A percentile compares a stretch with the other conserved stretches of the same genome.
These are phyloP conservation scores for Petunia axillaris DNA, from an alignment of 257 asterid genomes.

Conservation along the genomic window DNA sequence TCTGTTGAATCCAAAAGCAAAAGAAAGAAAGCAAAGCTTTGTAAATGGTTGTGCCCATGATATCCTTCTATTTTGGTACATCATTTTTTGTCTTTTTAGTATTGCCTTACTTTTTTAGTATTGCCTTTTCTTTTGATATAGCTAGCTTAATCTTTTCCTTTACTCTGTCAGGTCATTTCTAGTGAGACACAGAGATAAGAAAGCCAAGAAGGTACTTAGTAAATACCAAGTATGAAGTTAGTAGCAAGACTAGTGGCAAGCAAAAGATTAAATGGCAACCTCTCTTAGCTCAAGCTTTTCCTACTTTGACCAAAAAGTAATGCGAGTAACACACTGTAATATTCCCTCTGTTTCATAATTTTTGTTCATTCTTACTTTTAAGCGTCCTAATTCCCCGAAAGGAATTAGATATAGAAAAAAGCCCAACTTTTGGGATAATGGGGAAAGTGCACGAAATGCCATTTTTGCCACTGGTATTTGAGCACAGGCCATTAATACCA, in stretches of 20 bases:
- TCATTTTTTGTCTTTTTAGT: not conserved
- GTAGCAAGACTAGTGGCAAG: not conserved
- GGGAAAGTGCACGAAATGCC: too few relatives aligned
- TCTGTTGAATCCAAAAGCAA: slow-evolving; percentile 16
- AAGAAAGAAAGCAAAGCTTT: not conserved
- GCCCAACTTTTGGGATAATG: too few relatives aligned
- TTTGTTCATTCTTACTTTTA: not conserved
- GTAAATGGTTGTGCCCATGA: slow-evolving; percentile 23
- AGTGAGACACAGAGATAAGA: slow-evolving; percentile 9
- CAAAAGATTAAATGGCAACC: not conserved
- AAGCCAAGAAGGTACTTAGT: not conserved
- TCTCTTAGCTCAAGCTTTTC: not conserved
- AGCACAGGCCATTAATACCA: too few relatives aligned
- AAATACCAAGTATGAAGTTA: too few relatives aligned
- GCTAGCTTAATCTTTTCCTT: not conserved
- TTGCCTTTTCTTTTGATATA: too few relatives aligned
- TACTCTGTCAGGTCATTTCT: not conserved
- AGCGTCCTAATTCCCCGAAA: not conserved
- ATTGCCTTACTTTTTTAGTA: not conserved
- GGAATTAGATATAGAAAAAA: too few relatives aligned
- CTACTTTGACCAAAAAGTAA: not conserved
- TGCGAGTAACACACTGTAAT: not conserved
- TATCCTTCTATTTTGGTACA: slow-evolving; percentile 19
- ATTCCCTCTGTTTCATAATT: not conserved
- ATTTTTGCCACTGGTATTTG: too few relatives aligned